These are phyloP conservation scores for Mollisia scopiformis DNA, from an alignment of 2,329 filamentous ascomycete species.

Conservation along the genomic window DNA sequence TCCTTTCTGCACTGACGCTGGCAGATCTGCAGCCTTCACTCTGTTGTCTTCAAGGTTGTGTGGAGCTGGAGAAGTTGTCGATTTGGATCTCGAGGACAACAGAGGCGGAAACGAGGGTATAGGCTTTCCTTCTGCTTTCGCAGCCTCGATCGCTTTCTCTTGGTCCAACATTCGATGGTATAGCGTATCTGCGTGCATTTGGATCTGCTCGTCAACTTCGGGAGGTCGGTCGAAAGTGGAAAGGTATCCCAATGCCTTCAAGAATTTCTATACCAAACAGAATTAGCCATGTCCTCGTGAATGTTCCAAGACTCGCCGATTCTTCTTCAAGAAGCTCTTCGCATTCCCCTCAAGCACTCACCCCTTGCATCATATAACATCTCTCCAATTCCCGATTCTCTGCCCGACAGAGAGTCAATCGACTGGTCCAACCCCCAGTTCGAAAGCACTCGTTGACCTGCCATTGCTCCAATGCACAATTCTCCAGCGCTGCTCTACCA, in stretches of 20 bases:
- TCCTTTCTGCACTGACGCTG: conserved; percentile 51
- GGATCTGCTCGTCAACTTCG: conserved; percentile 81
- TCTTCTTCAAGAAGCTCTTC: too few relatives aligned
- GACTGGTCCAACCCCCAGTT: conserved; percentile 67
- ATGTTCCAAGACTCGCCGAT: too few relatives aligned
- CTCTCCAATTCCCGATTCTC: conserved; percentile 80
- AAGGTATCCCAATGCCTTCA: conserved; percentile 89
- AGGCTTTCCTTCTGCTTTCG: conserved; percentile 62
- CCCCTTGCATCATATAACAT: conserved; percentile 87
- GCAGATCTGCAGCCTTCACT: conserved; percentile 37
- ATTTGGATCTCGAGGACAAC: conserved; percentile 38
- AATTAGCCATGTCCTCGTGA: conserved; percentile 2
- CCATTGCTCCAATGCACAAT: conserved; percentile 86
- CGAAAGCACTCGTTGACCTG: conserved; percentile 83
- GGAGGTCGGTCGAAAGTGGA: conserved; percentile 65
- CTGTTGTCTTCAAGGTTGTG: conserved; percentile 20
- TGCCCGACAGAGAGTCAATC: conserved; percentile 78
- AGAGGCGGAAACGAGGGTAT: conserved; percentile 62
- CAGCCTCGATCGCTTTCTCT: conserved; percentile 73
- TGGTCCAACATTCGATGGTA: conserved; percentile 87
- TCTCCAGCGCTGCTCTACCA: conserved; percentile 83
- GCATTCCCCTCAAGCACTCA: too few relatives aligned
- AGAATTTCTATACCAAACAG: conserved; percentile 64
- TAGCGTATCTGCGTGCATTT: conserved; percentile 92
- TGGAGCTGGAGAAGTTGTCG: neutral